phyloP scores from a whole-genome alignment of 139 green algal species.

The Mesotaenium endlicherianum region DNA sequence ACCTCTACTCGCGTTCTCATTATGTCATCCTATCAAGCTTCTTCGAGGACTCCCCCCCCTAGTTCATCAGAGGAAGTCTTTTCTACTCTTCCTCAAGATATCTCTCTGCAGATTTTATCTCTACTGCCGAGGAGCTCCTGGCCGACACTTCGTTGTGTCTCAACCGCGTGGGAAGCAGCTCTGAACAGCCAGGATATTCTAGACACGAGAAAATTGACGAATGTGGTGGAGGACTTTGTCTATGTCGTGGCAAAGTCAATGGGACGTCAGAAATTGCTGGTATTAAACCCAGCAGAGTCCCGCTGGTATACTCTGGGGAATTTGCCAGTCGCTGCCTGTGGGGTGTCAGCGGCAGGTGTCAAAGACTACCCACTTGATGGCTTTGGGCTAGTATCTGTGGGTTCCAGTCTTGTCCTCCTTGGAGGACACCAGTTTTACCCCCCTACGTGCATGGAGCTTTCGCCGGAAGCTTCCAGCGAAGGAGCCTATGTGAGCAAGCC shows the following conservation, averaged over 20 bases:
- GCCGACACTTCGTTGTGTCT: not conserved
- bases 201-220: not conserved
- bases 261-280: not conserved
- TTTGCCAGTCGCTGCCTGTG: not conserved
- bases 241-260: not conserved
- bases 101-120: not conserved
- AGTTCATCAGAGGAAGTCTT: too few species aligned
- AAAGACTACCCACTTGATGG: not conserved
- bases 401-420: not conserved
- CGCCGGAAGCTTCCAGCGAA: not conserved
- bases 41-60: too few species aligned
- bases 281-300: not conserved
- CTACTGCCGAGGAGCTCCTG: not conserved
- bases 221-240: not conserved
- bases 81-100: not conserved
- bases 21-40: too few species aligned
- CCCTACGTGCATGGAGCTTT: not conserved
- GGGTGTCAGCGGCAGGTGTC: not conserved
- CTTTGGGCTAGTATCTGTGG: not conserved
- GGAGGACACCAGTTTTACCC: not conserved
- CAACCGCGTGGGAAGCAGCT: not conserved
- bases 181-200: not conserved
- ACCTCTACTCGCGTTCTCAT: too few species aligned
- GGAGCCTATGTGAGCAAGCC: not conserved
- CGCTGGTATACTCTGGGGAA: not conserved